Base-by-base conservation (phyloP, 257 asterid genomes). In the Datura wrightii region DNA sequence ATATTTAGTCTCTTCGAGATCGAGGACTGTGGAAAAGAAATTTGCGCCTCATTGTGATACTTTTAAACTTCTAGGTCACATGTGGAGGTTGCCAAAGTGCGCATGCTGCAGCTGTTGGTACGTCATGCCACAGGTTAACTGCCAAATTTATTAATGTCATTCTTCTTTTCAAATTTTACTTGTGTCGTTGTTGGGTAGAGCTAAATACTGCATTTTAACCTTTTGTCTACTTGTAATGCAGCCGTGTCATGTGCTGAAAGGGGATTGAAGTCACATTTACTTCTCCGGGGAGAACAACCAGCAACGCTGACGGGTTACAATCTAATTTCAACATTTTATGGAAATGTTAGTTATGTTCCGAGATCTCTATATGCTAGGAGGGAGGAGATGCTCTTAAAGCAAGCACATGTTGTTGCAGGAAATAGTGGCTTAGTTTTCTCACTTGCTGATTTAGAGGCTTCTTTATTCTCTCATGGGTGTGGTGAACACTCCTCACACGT, bases 41-140 rank as follows among this genome's bases (percentile, higher is more conserved):
- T 54, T 79, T 46, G 56, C 79, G 76, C 85, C 62, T 80, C 82
- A 76, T 65, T 60, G 71, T 80, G 85, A 76, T 54, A 79, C 86
- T 87, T 91, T 36, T 89, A 31, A 76, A 76, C 50, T 31, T 6
- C 24, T 76, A 96, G 99, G 98, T 94, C 80, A 94, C 99, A 42
- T 96, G 99, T 88, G 99, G 99, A 89, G 99, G 99, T 76, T 92
- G 98, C 89, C 98, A 96, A 92, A 94, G 98, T 91, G 99, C 99
- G 15, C 99, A 96, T 84, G 87, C 97, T 84, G 98, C 98, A 83
- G 98, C 99, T 60, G 95, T 96, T 89, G 99, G 99, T 96, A 92
- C 36, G 94, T 89, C 65, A 82, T 16, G 66, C 54, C 82, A 74
- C 80, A 36, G 74, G 81, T 76, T 50, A 76, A 76, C 81, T 76